Base-by-base conservation (phyloP, 225 moss, liverwort and hornwort genomes). In the Antitrichia curtipendula region DNA sequence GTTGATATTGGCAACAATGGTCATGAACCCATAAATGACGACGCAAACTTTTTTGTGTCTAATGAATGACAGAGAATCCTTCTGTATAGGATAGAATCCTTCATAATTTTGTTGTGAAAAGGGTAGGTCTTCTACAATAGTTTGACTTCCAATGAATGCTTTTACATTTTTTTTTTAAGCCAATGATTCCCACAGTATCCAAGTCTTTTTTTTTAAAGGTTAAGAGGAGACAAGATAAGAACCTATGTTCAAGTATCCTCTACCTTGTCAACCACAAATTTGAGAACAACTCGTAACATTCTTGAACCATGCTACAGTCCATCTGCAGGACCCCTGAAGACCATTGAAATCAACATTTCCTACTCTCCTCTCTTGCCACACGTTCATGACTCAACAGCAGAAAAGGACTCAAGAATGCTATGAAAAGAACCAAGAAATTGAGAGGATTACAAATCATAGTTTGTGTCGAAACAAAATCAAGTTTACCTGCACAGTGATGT, bases 401-500 rank as follows among this genome's bases (percentile, higher is more conserved):
- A 15, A 53, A 75, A 76, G n/a, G 24, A 77, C 54, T 56, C n/a
- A 25, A 77, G 25, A 25, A 56, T 25, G 25, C 10, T 25, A n/a
- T n/a, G 45, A n/a, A 76, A 16, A 54, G 68, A 54, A 54, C 40
- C 40, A 31, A 40, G 68, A 31, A 68, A 50, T 17, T 27, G 21
- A 40, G 31, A 54, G 2, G 29, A 79, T 7, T 5, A 19, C 17
- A 17, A 43, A 31, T 10, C 4, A 10, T 7, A 29, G 40, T 40
- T n/a, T 16, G 11, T 25, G 13, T 66, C 29, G 2, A 52, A 36
- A 7, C 25, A 16, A 65, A 40, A 2, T 3, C 3, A 18, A 21
- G 5, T 56, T n/a, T 27, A 94, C 94, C 90, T 94, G 91, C 34
- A 98, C 84, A 1, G 96, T 82, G 66, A 94, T 78, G 60, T 96